Evolutionary conservation across 192 early-diverging fungal genomes (phyloP), one percentile per base, ranked within the genome.

Genomic region (Coemansia reversa): DNA sequence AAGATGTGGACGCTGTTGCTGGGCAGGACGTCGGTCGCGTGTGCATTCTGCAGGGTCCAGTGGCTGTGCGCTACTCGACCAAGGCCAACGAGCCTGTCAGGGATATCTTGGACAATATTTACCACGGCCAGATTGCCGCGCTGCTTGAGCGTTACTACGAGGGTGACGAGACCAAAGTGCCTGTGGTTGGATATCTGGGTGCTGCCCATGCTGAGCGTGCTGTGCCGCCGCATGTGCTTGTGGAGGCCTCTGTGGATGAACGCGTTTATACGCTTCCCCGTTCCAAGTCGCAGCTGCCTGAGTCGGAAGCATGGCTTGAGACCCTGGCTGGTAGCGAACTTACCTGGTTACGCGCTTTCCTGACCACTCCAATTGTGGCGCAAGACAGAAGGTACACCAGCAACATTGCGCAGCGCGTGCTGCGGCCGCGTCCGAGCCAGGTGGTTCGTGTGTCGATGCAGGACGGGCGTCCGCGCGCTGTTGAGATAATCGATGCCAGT

Each of bases 41-140:
- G 30, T 91, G 90, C 70, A 94, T 97, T 73, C 80, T 97, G 56
- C 94, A 97, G 67, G 94, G 94, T 59, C 94, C 94, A 20, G 85
- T 92, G 16, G 93, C 94, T 33, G 93, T 84, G 23, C 84, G 85
- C 39, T 90, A 92, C 68, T 82, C 89, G 48, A 90, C 84, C 67
- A 85, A 86, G 58, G 88, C 85, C n/a, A 88, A 97, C 74, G 89
- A 93, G 72, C 94, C 94, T 9, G 93, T 94, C 61, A 88, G 86
- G 67, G 92, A 92, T n/a, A 93, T 97, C 63, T 82, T 97, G 45
- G 93, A 89, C 63, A 86, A 86, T 55, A 93, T 97, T 64, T 92
- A 93, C 84, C 67, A 86, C 47, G 89, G 86, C 49, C 92, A 94
- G 63, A 90, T 94, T 64, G 84, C 81, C 5, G 76, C 84, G 51